phyloP scores from a whole-genome alignment of 129 eudicot genomes.

The Flaveria sonorensis region DNA sequence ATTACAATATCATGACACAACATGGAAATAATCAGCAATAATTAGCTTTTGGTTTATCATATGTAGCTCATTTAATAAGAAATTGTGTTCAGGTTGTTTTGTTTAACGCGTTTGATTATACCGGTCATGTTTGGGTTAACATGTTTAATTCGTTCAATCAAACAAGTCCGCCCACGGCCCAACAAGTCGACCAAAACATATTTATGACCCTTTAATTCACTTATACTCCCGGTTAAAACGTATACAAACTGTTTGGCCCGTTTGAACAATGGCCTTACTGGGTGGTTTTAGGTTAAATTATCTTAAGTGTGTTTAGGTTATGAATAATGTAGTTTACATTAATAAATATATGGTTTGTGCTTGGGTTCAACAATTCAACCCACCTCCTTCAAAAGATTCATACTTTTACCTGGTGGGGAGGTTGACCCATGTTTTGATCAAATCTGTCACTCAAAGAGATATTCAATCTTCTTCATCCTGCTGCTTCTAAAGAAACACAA shows the following conservation, averaged over 20 bases:
- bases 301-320: no score
- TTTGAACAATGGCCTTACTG: not conserved
- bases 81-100: no score
- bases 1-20: not conserved
- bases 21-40: no score
- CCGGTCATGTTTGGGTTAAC: not conserved
- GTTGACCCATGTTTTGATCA: constrained; percentile 7
- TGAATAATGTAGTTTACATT: no score
- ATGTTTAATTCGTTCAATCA: not conserved
- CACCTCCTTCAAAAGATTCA: no score
- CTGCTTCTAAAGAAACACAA: not conserved
- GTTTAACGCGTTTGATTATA: no score
- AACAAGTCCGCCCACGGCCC: not conserved
- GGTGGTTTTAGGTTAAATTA: no score
- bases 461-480: not conserved
- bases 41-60: no score
- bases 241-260: not conserved
- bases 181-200: not conserved
- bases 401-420: not conserved
- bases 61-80: no score
- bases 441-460: not conserved
- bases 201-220: not conserved
- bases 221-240: not conserved
- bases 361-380: no score
- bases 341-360: no score